These are phyloP conservation scores for Fraxinus anomala DNA, from an alignment of 257 asterid genomes.

Conservation along the genomic window DNA sequence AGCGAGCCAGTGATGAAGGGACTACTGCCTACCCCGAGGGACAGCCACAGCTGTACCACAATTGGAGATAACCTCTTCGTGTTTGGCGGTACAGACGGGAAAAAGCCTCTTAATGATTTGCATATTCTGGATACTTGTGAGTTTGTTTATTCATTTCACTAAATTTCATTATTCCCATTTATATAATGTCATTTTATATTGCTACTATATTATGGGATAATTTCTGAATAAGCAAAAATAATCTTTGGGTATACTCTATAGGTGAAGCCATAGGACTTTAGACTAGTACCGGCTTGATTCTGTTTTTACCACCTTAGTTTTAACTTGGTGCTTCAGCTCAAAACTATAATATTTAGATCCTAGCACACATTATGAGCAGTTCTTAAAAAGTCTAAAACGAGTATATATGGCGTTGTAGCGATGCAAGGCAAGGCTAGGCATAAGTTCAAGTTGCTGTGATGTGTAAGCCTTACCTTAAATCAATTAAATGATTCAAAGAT, in stretches of 20 bases:
- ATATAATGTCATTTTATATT: neutral
- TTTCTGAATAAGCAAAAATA: slow-evolving; percentile 13
- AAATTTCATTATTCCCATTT: slow-evolving; percentile 9
- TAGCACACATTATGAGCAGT: neutral
- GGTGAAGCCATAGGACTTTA: slow-evolving; percentile 10
- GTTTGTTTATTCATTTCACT: slow-evolving; percentile 33
- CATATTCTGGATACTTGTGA: slow-evolving; percentile 78
- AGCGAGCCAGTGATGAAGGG: slow-evolving; percentile 69
- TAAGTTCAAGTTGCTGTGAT: neutral
- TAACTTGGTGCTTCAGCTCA: neutral
- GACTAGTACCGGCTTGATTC: slow-evolving; percentile 15
- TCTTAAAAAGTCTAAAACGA: too few relatives aligned
- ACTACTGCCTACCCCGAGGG: slow-evolving; percentile 75
- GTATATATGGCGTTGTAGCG: neutral
- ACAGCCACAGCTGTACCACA: slow-evolving; percentile 91
- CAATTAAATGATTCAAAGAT: neutral
- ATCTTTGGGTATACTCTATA: neutral
- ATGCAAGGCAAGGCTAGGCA: neutral
- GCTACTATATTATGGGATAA: slow-evolving; percentile 10
- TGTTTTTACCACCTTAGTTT: slow-evolving; percentile 9
- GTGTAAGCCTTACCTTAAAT: neutral
- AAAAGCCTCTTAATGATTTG: slow-evolving; percentile 75
- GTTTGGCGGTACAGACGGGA: slow-evolving; percentile 96
- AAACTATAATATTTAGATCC: neutral
- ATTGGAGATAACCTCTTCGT: slow-evolving; percentile 83